These are phyloP conservation scores for Pascua guehoae DNA, from an alignment of 1,284 basidiomycete genomes.

Conservation along the genomic window DNA sequence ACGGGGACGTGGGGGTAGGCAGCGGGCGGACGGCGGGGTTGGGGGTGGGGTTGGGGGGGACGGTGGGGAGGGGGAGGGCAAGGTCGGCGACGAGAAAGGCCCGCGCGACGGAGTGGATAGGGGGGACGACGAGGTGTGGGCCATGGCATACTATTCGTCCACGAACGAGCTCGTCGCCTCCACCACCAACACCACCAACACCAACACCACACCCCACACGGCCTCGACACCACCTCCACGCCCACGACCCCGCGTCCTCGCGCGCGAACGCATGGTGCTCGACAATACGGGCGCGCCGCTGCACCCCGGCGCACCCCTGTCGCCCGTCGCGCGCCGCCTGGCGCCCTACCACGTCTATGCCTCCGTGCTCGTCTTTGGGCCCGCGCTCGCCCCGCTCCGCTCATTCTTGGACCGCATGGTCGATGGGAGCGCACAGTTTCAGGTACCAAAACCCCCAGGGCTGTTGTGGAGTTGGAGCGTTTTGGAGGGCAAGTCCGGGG, in stretches of 20 bases:
- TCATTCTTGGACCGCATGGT: conserved; percentile 22
- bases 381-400: conserved; percentile 28
- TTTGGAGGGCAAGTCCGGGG: conserved; percentile 12
- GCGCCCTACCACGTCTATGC: conserved; percentile 48
- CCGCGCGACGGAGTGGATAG: background rate
- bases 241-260: conserved; percentile 1
- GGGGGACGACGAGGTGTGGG: conserved; percentile 76
- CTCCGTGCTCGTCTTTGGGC: conserved; percentile 44
- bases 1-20: no score
- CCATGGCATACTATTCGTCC: conserved; percentile 76
- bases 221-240: no score
- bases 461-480: conserved; percentile 45
- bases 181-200: no score
- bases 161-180: conserved; percentile 75
- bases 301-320: background rate
- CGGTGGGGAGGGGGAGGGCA: no score
- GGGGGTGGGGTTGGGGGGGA: no score
- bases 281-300: background rate
- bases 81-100: no score
- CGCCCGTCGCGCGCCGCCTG: conserved; percentile 24
- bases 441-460: conserved; percentile 27
- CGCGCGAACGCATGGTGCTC: conserved; percentile 21
- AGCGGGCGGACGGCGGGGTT: no score
- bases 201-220: no score
- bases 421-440: conserved; percentile 35